Percentiles rank a stretch among this genome's conserved stretches.
These are phyloP conservation scores for Euphorbia lathyris DNA, from an alignment of 345 rosid genomes.

Conservation along the genomic window DNA sequence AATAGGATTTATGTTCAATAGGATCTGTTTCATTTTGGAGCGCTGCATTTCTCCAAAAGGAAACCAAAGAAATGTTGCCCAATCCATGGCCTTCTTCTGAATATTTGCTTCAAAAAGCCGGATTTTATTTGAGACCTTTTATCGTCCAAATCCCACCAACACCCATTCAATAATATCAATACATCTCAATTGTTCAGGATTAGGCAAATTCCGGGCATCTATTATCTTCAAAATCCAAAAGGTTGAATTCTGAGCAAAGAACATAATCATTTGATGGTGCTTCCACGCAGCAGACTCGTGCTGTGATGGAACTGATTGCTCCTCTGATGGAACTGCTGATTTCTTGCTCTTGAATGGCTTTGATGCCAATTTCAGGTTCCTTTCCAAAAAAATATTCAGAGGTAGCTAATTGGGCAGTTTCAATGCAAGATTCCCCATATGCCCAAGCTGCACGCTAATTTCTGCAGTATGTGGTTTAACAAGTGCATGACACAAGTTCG, in stretches of 20 bases:
- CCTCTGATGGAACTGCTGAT: slow-evolving; percentile 55
- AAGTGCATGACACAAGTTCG: slow-evolving; percentile 72
- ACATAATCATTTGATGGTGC: slow-evolving; percentile 63
- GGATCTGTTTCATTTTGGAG: too few species aligned
- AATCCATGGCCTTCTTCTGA: slow-evolving; percentile 72
- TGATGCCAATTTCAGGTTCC: slow-evolving; percentile 74
- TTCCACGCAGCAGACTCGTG: slow-evolving; percentile 67
- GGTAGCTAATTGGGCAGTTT: slow-evolving; percentile 40
- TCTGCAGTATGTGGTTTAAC: slow-evolving; percentile 71
- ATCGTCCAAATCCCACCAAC: slow-evolving; percentile 57
- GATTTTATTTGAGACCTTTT: slow-evolving; percentile 75
- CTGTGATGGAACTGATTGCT: slow-evolving; percentile 43
- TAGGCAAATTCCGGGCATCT: slow-evolving; percentile 52
- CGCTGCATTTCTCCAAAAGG: slow-evolving; percentile 58
- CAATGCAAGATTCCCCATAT: slow-evolving; percentile 90
- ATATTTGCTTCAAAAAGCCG: slow-evolving; percentile 72
- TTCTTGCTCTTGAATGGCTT: slow-evolving; percentile 87
- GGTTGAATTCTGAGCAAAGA: slow-evolving; percentile 72
- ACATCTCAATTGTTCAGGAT: slow-evolving; percentile 54
- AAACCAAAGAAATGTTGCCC: slow-evolving; percentile 55
- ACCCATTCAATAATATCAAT: slow-evolving; percentile 46
- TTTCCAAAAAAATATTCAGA: slow-evolving; percentile 70
- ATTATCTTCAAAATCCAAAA: slow-evolving; percentile 78
- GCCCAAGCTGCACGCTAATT: slow-evolving; percentile 82
- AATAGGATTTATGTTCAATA: too few species aligned